Base-by-base conservation (phyloP, 1,139 yeast genomes). In the Blastobotrys elegans region DNA sequence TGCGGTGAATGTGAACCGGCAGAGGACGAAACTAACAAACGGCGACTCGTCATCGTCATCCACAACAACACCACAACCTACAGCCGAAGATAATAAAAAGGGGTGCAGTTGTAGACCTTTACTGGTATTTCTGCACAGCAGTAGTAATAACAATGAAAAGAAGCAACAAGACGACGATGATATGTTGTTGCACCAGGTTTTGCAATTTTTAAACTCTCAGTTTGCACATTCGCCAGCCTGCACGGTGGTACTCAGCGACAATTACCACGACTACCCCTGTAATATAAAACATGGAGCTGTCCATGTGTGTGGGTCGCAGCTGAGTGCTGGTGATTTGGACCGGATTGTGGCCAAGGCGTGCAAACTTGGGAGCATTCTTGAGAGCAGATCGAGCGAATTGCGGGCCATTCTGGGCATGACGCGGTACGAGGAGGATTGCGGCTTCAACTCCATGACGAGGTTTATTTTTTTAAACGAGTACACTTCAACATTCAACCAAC, bases 341-440 rank as follows among this genome's bases (percentile, higher is more conserved):
- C 39, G 43, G 21, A 31, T 40, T 17, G 24, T 34, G 11, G 24
- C 20, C 22, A 39, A 40, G 31, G 43, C 48, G 8, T 8, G 14
- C 14, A 40, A 34, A 24, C 30, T 46, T 14, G 14, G n/a, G 1
- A 34, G n/a, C 29, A 20, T 46, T 26, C 27, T 45, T 27, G 21
- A 40, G 27, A 30, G 36, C 11, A 30, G 48, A 21, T 34, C 36
- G 17, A 35, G 33, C 24, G 48, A 45, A 30, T 20, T 45, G 34
- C 35, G 48, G n/a, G 33, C 48, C 7, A 26, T 40, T n/a, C 41
- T 45, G 31, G 48, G 48, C n/a, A 45, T 45, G 44, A 30, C 41
- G 22, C 20, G 14, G 16, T 33, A 37, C n/a, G 47, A 44, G 16
- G 48, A 40, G 10, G 40, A 40, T 22, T 26, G 18, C 22, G 44